These are phyloP conservation scores for Polytrichum commune DNA, from an alignment of 225 moss, liverwort and hornwort species.

Conservation along the genomic window DNA sequence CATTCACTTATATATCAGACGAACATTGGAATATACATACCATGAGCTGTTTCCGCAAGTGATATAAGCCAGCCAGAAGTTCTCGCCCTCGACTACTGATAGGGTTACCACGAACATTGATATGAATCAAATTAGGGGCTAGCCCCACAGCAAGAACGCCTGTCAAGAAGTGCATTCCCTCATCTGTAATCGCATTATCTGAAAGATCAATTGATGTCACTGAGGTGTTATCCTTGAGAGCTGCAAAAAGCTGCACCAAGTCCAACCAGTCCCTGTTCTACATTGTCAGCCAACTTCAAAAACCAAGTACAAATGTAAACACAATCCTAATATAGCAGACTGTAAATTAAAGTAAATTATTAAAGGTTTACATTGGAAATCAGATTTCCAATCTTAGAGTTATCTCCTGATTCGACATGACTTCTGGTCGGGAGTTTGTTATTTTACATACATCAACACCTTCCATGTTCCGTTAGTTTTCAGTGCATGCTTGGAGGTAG, in stretches of 20 bases:
- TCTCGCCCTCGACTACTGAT: conserved; percentile 72
- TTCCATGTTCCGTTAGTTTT: too few species aligned
- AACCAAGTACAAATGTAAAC: too few species aligned
- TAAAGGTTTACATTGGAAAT: too few species aligned
- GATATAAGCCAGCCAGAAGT: conserved; percentile 58
- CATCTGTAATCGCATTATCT: conserved; percentile 81
- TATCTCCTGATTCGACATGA: too few species aligned
- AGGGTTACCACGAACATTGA: conserved; percentile 77
- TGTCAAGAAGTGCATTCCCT: conserved; percentile 68
- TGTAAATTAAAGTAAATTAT: too few species aligned
- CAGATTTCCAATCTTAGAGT: too few species aligned
- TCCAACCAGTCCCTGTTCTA: conserved; percentile 45
- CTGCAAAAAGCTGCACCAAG: conserved; percentile 74
- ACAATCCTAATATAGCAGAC: too few species aligned
- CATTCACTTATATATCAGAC: too few species aligned
- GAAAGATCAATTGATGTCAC: conserved; percentile 89
- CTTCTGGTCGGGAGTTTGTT: too few species aligned
- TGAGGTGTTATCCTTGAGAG: conserved; percentile 64
- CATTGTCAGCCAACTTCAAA: conserved; percentile 35
- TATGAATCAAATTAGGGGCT: conserved; percentile 81
- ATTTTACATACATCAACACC: too few species aligned
- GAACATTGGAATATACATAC: conserved; percentile 24
- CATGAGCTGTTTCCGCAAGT: conserved; percentile 90
- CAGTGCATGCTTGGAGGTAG: too few species aligned
- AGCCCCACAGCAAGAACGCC: conserved; percentile 63